These are phyloP conservation scores for Trichophyton benhamiae DNA, from an alignment of 2,329 filamentous ascomycete genomes.

Conservation along the genomic window DNA sequence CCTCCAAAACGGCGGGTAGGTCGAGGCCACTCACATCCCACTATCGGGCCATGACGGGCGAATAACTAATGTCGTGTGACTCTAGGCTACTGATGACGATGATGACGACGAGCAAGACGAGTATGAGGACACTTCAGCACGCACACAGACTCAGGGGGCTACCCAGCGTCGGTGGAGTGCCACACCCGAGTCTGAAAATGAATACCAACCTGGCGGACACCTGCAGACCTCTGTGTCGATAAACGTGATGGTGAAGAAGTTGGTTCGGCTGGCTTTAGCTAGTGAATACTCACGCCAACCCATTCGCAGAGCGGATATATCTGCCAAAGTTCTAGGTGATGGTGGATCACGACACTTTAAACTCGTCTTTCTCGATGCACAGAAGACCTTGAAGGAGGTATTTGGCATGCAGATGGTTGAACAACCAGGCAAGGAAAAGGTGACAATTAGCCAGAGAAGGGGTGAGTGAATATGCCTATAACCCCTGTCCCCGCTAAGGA, in stretches of 20 bases:
- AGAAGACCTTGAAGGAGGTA: conserved; percentile 53
- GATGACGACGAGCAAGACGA: neutral
- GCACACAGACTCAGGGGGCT: neutral
- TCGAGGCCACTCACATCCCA: neutral
- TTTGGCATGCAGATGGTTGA: conserved; percentile 94
- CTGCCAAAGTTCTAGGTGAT: conserved; percentile 56
- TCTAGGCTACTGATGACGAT: neutral
- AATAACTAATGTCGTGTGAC: neutral
- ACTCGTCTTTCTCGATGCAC: conserved; percentile 62
- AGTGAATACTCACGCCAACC: conserved; percentile 48
- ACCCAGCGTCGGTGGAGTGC: neutral
- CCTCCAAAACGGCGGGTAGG: neutral
- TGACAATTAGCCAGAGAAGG: conserved; percentile 66
- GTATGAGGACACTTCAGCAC: neutral
- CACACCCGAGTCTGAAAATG: neutral
- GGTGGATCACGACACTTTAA: conserved; percentile 60
- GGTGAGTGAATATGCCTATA: conserved; percentile 35
- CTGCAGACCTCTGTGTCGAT: conserved; percentile 20
- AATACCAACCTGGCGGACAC: neutral
- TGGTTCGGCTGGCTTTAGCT: conserved; percentile 49
- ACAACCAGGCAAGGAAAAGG: conserved; percentile 67
- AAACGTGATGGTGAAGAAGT: conserved; percentile 44
- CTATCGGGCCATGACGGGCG: neutral
- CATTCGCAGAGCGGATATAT: conserved; percentile 47
- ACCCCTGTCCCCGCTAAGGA: neutral